Conservation (phyloP, 2,329 filamentous ascomycete genomes). For the Fonsecaea monophora region DNA sequence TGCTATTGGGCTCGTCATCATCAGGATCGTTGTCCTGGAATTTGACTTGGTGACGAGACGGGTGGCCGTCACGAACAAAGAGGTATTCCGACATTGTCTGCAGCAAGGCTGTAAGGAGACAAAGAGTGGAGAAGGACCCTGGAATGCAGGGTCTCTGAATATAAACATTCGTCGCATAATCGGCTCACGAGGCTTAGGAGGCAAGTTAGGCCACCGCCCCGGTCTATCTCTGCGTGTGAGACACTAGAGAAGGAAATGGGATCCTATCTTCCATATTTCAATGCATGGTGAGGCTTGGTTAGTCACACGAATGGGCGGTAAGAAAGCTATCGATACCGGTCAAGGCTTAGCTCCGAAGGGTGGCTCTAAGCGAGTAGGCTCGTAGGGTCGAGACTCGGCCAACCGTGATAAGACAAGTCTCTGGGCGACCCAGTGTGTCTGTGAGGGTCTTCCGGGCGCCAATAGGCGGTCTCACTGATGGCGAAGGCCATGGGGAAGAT, state of each 20-base stretch:
- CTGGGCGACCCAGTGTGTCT: slow-evolving; percentile 11
- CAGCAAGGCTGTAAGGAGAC: slow-evolving; percentile 29
- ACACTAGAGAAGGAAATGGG: slow-evolving; percentile 20
- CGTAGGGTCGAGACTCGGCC: slow-evolving; percentile 17
- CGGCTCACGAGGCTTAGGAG: slow-evolving; percentile 27
- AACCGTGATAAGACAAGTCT: slow-evolving; percentile 31
- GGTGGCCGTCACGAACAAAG: slow-evolving; percentile 25
- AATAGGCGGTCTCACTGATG: slow-evolving; percentile 8
- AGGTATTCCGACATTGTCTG: slow-evolving; percentile 25
- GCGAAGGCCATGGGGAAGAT: slow-evolving; percentile 10
- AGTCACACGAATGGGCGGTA: slow-evolving; percentile 35
- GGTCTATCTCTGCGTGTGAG: slow-evolving; percentile 26
- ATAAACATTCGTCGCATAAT: slow-evolving; percentile 23
- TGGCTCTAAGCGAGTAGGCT: slow-evolving; percentile 19
- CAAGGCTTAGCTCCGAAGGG: slow-evolving; percentile 11
- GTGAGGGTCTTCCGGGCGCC: slow-evolving; percentile 22
- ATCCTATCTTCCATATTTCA: slow-evolving; percentile 27
- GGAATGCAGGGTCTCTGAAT: slow-evolving; percentile 29
- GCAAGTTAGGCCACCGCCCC: slow-evolving; percentile 24
- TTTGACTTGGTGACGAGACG: slow-evolving; percentile 5
- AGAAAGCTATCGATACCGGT: slow-evolving; percentile 22
- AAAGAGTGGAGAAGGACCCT: slow-evolving; percentile 24
- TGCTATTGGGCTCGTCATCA: slow-evolving; percentile 7
- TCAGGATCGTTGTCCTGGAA: slow-evolving; percentile 19
- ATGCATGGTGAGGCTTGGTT: slow-evolving; percentile 24